Evolutionary conservation across 208 protist genomes (phyloP).

Genomic region (Trypanosoma lewisi): DNA sequence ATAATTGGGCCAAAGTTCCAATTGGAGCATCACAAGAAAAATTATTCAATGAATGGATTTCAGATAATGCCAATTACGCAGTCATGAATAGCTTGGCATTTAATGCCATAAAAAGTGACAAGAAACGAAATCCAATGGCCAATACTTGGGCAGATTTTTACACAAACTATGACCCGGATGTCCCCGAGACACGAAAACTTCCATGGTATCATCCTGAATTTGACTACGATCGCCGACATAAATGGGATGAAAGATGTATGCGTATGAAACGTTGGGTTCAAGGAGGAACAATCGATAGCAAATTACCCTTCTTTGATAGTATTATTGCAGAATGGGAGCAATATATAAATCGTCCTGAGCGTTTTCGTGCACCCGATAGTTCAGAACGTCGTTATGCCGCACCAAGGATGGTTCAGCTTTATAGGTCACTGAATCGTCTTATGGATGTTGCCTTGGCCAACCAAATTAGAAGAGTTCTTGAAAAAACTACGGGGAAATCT

Average conservation of each 20-base stretch:
- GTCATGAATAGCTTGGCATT: constrained; percentile 74
- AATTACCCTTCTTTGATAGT: constrained; percentile 82
- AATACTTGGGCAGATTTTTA: constrained; percentile 88
- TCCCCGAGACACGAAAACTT: constrained; percentile 76
- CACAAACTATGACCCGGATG: constrained; percentile 79
- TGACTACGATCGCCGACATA: constrained; percentile 87
- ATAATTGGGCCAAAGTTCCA: constrained; percentile 88
- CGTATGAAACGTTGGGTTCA: constrained; percentile 91
- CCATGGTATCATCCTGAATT: constrained; percentile 90
- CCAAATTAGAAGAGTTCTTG: constrained; percentile 38
- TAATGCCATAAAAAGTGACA: constrained; percentile 65
- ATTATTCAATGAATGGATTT: constrained; percentile 87
- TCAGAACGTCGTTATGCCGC: constrained; percentile 79
- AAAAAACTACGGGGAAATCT: constrained; percentile 25
- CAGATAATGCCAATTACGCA: constrained; percentile 76
- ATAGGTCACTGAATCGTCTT: constrained; percentile 71
- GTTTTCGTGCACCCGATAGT: constrained; percentile 70
- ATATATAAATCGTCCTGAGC: constrained; percentile 87
- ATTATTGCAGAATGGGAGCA: constrained; percentile 89
- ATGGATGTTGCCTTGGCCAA: constrained; percentile 86
- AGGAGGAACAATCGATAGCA: constrained; percentile 81
- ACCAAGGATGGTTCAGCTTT: constrained; percentile 88
- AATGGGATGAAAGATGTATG: constrained; percentile 92
- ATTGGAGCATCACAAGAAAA: constrained; percentile 74
- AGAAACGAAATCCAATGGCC: constrained; percentile 79